Conservation (phyloP, 2,329 filamentous ascomycete species). For the Sporothrix humicola region DNA sequence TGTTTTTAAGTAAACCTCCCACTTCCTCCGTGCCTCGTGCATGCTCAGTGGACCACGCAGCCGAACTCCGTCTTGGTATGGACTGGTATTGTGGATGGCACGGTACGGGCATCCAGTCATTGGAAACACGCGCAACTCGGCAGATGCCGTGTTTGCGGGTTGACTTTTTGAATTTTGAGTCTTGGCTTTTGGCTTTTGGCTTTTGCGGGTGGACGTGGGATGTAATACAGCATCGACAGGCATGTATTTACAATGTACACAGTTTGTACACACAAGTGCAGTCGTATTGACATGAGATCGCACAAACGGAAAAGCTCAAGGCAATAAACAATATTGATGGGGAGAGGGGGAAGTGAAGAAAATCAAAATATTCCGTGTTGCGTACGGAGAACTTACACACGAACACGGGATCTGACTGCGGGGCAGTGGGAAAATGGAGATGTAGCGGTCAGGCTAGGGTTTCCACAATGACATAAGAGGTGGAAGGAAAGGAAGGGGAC, state of each 20-base stretch:
- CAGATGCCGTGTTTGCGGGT: slow-evolving; percentile 15
- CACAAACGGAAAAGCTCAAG: neutral
- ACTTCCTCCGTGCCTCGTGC: neutral
- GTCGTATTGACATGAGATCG: neutral
- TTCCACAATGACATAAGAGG: neutral
- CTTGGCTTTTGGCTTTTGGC: too few relatives aligned
- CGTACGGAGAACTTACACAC: too few relatives aligned
- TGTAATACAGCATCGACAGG: neutral
- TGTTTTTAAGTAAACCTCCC: too few relatives aligned
- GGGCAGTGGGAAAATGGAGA: neutral
- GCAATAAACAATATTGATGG: neutral
- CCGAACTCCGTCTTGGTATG: neutral
- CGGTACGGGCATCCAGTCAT: slow-evolving; percentile 9
- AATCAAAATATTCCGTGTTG: neutral
- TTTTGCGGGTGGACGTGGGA: neutral
- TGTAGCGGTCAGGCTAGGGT: slow-evolving; percentile 22
- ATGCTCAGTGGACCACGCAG: slow-evolving; percentile 1
- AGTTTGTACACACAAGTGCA: too few relatives aligned
- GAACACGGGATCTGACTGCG: slow-evolving; percentile 11
- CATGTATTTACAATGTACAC: neutral
- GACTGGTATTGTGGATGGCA: neutral
- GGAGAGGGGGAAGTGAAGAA: neutral
- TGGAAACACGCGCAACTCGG: slow-evolving; percentile 16
- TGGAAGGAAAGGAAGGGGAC: neutral
- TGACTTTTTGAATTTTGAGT: too few relatives aligned